Conservation (phyloP, 2,329 filamentous ascomycete genomes). For the Cercospora sp. region DNA sequence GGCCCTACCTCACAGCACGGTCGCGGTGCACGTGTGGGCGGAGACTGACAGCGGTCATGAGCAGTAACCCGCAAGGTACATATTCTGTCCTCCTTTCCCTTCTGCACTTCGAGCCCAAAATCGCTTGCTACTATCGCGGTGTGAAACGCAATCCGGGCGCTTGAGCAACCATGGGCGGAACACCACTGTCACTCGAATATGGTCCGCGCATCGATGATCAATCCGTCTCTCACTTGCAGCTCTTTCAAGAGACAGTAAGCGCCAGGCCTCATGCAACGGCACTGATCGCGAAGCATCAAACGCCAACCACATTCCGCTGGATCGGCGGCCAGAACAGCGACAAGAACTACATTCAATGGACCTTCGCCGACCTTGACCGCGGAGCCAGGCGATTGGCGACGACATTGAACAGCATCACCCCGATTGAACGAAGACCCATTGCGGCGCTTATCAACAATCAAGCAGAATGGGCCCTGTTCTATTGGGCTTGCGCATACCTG, state of each 20-base stretch:
- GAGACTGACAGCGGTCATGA: constrained; percentile 23
- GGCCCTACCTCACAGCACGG: constrained; percentile 18
- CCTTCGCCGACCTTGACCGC: constrained; percentile 37
- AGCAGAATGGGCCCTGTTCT: constrained; percentile 39
- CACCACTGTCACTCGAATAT: constrained; percentile 31
- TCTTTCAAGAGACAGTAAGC: constrained; percentile 37
- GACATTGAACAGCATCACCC: constrained; percentile 34
- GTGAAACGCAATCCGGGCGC: constrained; percentile 21
- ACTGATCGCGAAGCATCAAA: constrained; percentile 36
- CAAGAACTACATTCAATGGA: constrained; percentile 35
- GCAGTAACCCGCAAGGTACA: constrained; percentile 24
- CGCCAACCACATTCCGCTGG: constrained; percentile 34
- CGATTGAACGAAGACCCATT: constrained; percentile 36
- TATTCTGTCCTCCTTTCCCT: constrained; percentile 20
- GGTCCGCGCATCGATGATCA: constrained; percentile 31
- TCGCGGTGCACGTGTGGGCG: constrained; percentile 22
- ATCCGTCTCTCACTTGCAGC: constrained; percentile 34
- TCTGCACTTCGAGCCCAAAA: constrained; percentile 21
- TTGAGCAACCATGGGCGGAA: constrained; percentile 28
- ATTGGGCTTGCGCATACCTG: constrained; percentile 38
- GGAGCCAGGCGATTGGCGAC: constrained; percentile 36
- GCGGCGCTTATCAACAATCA: constrained; percentile 37
- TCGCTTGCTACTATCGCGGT: constrained; percentile 18
- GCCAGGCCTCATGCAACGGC: constrained; percentile 34
- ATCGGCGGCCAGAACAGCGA: constrained; percentile 34